Base-by-base conservation (phyloP, 2,329 filamentous ascomycete genomes). In the Aspergillus quadricinctus region DNA sequence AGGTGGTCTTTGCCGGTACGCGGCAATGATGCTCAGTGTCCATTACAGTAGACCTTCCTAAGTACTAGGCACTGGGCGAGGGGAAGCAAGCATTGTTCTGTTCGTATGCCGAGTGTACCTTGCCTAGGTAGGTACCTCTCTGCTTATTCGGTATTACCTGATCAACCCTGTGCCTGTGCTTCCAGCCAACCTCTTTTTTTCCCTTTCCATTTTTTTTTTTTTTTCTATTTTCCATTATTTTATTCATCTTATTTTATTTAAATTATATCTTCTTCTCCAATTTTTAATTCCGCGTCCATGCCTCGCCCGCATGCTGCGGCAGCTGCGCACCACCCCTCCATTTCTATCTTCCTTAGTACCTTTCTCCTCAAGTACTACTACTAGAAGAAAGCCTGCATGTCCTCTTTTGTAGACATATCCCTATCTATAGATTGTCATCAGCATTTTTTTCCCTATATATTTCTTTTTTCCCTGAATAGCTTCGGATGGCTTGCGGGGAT, bases 211-310 rank as follows among this genome's bases (percentile, higher is more conserved):
- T 37, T 43, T 7, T 17, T 28, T 41, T n/a, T 51, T 21, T 4
- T 27, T 23, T 41, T n/a, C 11, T 3, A 23, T 37, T 50, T 50
- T 50, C 31, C 10, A 3, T 11, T 25, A 35, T 27, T 48, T 48
- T 48, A 23, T 25, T 5, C 3, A 49, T 3, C 17, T 60, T 57
- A 53, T 51, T 50, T 29, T 31, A 25, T 23, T 21, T 43, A 55
- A 57, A 57, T 52, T 61, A 62, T 64, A 64, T 56, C 61, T 66
- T 46, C 43, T 11, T 11, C 43, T 46, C 43, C 43, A 46, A 25
- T 46, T 14, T 68, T 66, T 61, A 66, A 68, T 61, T 65, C 61
- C 61, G 55, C 57, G 31, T 60, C 60, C 63, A 66, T 65, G 63
- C 67, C 62, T 68, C 63, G 64, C 61, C 63, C 62, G 65, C 67